Percentiles rank a stretch among this genome's conserved stretches.
Evolutionary conservation across 768 basidiomycete species (phyloP).

Genomic region (Coprinellus micaceus): DNA sequence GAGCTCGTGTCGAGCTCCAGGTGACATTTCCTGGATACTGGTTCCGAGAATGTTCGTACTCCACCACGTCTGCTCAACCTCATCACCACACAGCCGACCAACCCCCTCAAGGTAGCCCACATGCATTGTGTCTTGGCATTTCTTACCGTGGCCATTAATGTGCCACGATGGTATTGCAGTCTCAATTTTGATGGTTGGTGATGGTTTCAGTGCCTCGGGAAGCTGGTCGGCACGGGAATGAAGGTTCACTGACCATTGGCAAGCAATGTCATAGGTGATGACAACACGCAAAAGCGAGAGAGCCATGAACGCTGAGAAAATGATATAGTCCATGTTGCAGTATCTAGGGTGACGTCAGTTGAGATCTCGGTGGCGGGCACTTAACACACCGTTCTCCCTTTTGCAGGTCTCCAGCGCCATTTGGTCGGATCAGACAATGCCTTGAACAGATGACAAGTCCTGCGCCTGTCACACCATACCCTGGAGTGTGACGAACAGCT

Average conservation of each 20-base stretch:
- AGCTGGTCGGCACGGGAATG: conserved; percentile 4
- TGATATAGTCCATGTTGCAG: conserved; percentile 27
- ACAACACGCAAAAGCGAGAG: conserved; percentile 3
- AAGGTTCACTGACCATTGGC: conserved; percentile 19
- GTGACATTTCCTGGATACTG: conserved; percentile 36
- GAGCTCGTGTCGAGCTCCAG: conserved; percentile 23
- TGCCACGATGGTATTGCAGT: conserved; percentile 26
- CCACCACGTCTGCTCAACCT: conserved; percentile 26
- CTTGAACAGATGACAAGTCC: conserved; percentile 26
- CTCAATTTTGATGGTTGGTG: not conserved
- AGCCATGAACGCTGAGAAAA: conserved; percentile 1
- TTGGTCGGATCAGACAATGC: conserved; percentile 27
- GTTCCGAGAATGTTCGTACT: conserved; percentile 21
- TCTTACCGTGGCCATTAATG: conserved; percentile 20
- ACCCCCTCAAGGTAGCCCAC: conserved; percentile 19
- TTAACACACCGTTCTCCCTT: conserved; percentile 26
- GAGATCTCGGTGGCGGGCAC: not conserved
- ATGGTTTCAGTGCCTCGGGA: conserved; percentile 11
- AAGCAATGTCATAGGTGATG: conserved; percentile 30
- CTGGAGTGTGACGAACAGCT: conserved; percentile 16
- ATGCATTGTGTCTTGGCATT: conserved; percentile 22
- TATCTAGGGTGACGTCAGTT: conserved; percentile 16
- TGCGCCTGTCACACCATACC: conserved; percentile 25
- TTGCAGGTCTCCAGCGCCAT: conserved; percentile 29
- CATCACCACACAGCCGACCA: conserved; percentile 35